Base-by-base conservation (phyloP, 2,329 filamentous ascomycete species). In the Beauveria rudraprayagi region DNA sequence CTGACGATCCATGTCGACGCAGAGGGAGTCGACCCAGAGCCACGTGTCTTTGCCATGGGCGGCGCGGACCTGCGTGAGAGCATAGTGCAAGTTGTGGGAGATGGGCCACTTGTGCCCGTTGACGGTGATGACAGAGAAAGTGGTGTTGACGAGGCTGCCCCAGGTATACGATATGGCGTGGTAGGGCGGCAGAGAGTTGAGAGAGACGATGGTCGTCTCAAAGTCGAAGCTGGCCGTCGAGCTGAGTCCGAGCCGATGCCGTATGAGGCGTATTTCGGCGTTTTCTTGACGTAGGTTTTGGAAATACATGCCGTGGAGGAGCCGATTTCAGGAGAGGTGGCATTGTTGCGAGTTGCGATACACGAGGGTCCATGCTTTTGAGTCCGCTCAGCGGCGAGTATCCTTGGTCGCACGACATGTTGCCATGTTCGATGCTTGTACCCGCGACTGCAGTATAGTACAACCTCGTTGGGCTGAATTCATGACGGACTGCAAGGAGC, bases 1-100 rank as follows among this genome's bases (percentile, higher is more conserved):
- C 7, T 22, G 28, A 28, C 47, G 43, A 6, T 22, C 37, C 5
- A 16, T 28, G 43, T 48, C 40, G 44, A 57, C 16, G 43, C 55
- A 57, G 19, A 57, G 43, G 14, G 55, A 28, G 19, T 57, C 43
- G 16, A 57, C 30, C 55, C 55, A 57, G 14, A 57, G 55, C 55
- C 28, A 48, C 3, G 16, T 55, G 24, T 47, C 41, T 7, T 14
- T 5, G 26, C 19, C 10, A 9, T 11, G 26, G 1, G 17, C 41
- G 3, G 26, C 24, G 19, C 9, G n/a, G 8, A 57, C 30, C 19
- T 48, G 55, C 10, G 10, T 26, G 43, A 57, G 55, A 30, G 41
- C 43, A 47, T 48, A 47, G n/a, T 48, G 55, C 41, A 48, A 22
- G 43, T 37, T 57, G 19, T 14, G n/a, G 7, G 55, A 34, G 10